phyloP scores from a whole-genome alignment of 208 protist species.

The Ichthyophonus hoferi region DNA sequence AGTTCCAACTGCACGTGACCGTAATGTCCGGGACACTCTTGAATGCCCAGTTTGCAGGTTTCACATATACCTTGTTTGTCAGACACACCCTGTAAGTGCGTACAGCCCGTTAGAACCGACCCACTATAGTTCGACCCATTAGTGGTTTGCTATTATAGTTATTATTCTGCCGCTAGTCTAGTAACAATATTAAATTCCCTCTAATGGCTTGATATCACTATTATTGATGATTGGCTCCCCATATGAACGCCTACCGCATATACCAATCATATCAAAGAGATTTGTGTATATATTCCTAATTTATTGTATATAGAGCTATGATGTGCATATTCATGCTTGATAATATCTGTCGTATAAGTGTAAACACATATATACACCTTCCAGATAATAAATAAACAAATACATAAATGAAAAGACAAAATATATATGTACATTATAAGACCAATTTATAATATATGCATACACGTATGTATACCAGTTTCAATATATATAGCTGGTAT shows the following conservation, averaged over 20 bases:
- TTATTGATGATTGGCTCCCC: not conserved
- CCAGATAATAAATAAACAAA: too few species aligned
- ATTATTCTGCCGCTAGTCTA: not conserved
- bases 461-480: not conserved
- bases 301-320: too few species aligned
- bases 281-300: too few species aligned
- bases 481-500: not conserved
- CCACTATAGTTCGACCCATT: not conserved
- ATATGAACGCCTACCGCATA: not conserved
- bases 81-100: conserved; percentile 66
- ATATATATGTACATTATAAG: not conserved
- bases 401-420: too few species aligned
- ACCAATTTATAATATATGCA: not conserved
- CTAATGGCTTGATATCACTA: not conserved
- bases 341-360: too few species aligned
- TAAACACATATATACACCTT: too few species aligned
- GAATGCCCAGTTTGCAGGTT: conserved; percentile 80
- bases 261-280: not conserved
- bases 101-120: not conserved
- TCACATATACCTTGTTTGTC: conserved; percentile 75
- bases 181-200: not conserved
- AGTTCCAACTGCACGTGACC: conserved; percentile 92
- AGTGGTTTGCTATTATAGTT: not conserved
- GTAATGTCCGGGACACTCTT: conserved; percentile 95
- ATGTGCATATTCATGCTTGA: too few species aligned